Conservation (phyloP, 2,329 filamentous ascomycete genomes). For the Spiromastix sp. region DNA sequence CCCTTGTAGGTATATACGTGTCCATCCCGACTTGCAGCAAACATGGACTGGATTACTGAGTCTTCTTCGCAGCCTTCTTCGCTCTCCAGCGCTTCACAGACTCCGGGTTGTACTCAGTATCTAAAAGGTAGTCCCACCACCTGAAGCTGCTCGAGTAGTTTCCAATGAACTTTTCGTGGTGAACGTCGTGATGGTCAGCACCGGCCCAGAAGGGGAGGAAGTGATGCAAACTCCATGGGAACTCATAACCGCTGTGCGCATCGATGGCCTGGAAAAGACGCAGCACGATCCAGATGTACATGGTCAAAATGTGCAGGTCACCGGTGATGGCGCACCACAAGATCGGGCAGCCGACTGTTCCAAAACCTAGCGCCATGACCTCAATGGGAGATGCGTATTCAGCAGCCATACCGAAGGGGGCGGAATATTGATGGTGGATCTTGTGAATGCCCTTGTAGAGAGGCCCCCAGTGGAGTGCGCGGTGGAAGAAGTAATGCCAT, state of each 20-base stretch:
- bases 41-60: too few relatives aligned
- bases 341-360: slow-evolving; percentile 72
- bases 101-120: slow-evolving; percentile 87
- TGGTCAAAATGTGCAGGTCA: slow-evolving; percentile 88
- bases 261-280: slow-evolving; percentile 97
- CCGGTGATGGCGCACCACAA: slow-evolving; percentile 72
- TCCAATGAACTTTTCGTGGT: slow-evolving; percentile 97
- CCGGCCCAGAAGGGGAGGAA: slow-evolving; percentile 97
- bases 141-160: slow-evolving; percentile 98
- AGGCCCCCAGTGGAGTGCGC: slow-evolving; percentile 83
- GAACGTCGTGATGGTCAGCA: slow-evolving; percentile 89
- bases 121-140: slow-evolving; percentile 94
- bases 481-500: slow-evolving; percentile 98
- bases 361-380: slow-evolving; percentile 85
- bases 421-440: slow-evolving; percentile 97
- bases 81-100: slow-evolving; percentile 76
- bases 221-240: slow-evolving; percentile 93
- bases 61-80: slow-evolving; percentile 21
- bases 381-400: slow-evolving; percentile 98
- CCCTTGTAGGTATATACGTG: too few relatives aligned
- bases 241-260: slow-evolving; percentile 94
- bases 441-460: slow-evolving; percentile 98
- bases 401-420: slow-evolving; percentile 88
- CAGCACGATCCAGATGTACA: slow-evolving; percentile 92
- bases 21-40: too few relatives aligned